Evolutionary conservation across 225 moss, liverwort and hornwort species (phyloP), one percentile per base, ranked within the genome.

Genomic region (Bryum argenteum): DNA sequence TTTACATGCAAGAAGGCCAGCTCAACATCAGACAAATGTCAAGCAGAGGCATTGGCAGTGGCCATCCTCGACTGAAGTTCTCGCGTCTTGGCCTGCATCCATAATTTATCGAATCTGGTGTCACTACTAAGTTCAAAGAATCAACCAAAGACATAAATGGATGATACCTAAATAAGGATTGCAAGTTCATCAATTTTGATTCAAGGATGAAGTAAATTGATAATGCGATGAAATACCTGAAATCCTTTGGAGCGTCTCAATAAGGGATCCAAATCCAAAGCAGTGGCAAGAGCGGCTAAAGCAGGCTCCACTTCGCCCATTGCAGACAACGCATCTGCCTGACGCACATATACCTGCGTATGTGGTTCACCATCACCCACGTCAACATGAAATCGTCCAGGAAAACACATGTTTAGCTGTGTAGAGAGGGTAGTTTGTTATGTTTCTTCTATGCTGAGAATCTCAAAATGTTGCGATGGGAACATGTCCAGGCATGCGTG

Each of bases 241-340:
- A 85, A 86, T 42, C 87, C 83, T 79, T 90, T 90, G 3, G 90
- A 90, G 52, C 90, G 88, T 75, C 92, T 90, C 63, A 92, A 65
- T 8, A 73, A 76, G 20, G 92, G 82, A 72, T 92, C 92, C 9
- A 88, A 70, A 28, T 53, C 71, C 48, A 88, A 84, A 11, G 92
- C 92, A 22, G 61, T 47, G 21, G 76, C 65, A 40, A 86, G 88
- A 54, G 86, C 69, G 21, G 55, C 17, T 10, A 86, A 50, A 63
- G 90, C 92, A 79, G 71, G 44, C 63, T 71, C 79, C 10, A 77
- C 65, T 45, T 90, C 70, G 52, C 81, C 82, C 84, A 90, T 77
- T 66, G 84, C 86, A 51, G 87, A 59, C 73, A 80, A 81, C 26
- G 76, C 88, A 67, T 92, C 92, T 43, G 88, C 90, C 77, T 86